Evolutionary conservation across 805 yeast species (phyloP), one percentile per base, ranked within the genome.

Genomic region (Myxozyma monticola): DNA sequence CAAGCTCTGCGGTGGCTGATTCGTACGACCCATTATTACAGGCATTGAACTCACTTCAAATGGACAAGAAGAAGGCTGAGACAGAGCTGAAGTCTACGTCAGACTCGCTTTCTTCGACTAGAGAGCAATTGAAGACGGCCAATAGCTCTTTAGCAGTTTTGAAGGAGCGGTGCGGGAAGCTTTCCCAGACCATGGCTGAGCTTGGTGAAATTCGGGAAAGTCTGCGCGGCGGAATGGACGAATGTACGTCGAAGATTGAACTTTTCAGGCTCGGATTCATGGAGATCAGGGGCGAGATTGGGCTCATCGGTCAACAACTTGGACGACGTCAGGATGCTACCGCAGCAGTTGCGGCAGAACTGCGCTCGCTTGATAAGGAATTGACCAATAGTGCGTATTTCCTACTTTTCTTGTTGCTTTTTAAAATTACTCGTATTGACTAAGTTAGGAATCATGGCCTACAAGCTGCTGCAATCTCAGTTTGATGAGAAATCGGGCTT

Each of bases 401-500:
- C 20, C 7, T 4, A 14, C 7, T 24, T 21, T 31, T 14, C 22
- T 14, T 15, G 18, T 22, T 20, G 21, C n/a, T 20, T 6, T 37
- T 18, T 9, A 4, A 37, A 10, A 6, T 22, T 22, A 8, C 28
- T 14, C n/a, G n/a, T n/a, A 20, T 2, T 24, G 29, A 33, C 33
- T 17, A 28, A 5, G 4, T 24, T 24, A 51, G 56, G 45, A 40
- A 26, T 40, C 5, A 29, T 53, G 42, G 45, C 54, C 4, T 53
- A 39, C 36, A 29, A 48, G 28, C 15, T 45, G 20, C 42, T 53
- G 17, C 54, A 53, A 20, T 22, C 46, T 3, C 44, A 48, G 40
- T 45, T 53, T 26, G 49, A 49, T 33, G 57, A 53, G 22, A 53
- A 45, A 20, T 45, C 57, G 2, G 57, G 54, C 5, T 33, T 48